phyloP scores from a whole-genome alignment of 139 green algal species.

The Volvox reticuliferus region DNA sequence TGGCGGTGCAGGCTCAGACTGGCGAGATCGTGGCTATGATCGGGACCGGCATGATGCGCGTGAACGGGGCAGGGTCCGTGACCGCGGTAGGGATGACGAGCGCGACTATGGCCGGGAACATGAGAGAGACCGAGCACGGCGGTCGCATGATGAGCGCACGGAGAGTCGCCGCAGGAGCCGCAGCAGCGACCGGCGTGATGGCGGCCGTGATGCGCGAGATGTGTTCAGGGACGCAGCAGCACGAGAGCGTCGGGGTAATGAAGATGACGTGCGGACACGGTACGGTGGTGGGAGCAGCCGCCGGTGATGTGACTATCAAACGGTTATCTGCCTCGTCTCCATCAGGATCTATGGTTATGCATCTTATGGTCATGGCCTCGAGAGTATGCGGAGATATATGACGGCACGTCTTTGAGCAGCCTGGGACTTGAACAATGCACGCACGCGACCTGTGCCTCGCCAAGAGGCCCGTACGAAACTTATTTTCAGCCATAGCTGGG shows the following conservation, averaged over 20 bases:
- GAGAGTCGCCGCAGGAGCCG: conserved; percentile 18
- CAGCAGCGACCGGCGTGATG: conserved; percentile 35
- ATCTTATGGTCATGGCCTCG: not conserved
- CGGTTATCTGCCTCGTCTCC: too few species aligned
- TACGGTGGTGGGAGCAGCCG: not conserved
- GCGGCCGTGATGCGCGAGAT: conserved; percentile 20
- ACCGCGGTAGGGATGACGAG: not conserved
- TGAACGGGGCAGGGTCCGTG: not conserved
- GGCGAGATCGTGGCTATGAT: conserved; percentile 13
- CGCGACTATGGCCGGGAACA: not conserved
- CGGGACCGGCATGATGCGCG: conserved; percentile 11
- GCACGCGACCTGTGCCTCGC: too few species aligned
- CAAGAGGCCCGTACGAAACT: too few species aligned
- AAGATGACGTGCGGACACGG: not conserved
- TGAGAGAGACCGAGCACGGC: conserved; percentile 20
- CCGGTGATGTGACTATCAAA: not conserved
- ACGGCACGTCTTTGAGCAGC: too few species aligned
- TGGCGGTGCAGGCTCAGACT: conserved; percentile 7
- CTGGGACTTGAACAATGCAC: too few species aligned
- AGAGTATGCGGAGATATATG: not conserved
- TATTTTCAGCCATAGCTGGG: too few species aligned
- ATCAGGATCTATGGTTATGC: not conserved
- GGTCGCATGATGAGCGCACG: not conserved
- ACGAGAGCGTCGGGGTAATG: conserved; percentile 4
- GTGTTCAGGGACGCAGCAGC: conserved; percentile 26